A percentile compares a stretch with the other conserved stretches of the same genome.
phyloP scores from a whole-genome alignment of 163 green algal species.

The Chlamydomonas reinhardtii region DNA sequence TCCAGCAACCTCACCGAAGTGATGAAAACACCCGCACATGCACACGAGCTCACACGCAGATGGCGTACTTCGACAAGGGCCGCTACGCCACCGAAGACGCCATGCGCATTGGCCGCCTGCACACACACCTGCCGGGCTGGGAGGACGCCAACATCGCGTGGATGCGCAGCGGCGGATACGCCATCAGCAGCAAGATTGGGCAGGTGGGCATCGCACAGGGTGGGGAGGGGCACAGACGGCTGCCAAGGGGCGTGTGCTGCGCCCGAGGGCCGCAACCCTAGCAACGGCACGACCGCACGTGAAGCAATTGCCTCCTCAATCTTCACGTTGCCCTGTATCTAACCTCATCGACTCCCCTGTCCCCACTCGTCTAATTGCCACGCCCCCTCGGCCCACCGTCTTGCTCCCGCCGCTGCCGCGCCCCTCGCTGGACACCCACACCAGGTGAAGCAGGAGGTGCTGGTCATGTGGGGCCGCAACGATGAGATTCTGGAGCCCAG shows the following conservation, averaged over 20 bases:
- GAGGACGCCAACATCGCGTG: conserved; percentile 91
- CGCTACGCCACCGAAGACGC: conserved; percentile 87
- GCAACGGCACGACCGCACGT: too few relatives aligned
- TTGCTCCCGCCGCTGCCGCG: too few relatives aligned
- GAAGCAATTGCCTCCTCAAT: too few relatives aligned
- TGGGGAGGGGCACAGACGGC: too few relatives aligned
- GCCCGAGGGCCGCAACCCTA: too few relatives aligned
- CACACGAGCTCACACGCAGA: conserved; percentile 46
- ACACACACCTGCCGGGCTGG: conserved; percentile 88
- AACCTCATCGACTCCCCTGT: too few relatives aligned
- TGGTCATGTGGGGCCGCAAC: conserved; percentile 91
- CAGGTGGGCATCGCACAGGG: conserved; percentile 54
- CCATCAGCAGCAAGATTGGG: conserved; percentile 74
- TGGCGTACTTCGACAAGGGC: conserved; percentile 88
- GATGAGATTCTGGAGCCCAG: conserved; percentile 87
- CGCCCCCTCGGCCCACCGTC: too few relatives aligned
- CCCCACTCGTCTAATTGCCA: too few relatives aligned
- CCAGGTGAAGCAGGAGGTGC: conserved; percentile 58
- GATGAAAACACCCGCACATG: neutral
- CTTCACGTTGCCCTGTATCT: too few relatives aligned
- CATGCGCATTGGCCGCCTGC: conserved; percentile 84
- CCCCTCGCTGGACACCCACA: too few relatives aligned
- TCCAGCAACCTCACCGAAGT: too few relatives aligned
- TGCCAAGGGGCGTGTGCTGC: too few relatives aligned
- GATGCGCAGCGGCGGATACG: conserved; percentile 93